Base-by-base conservation (phyloP, 371 early-diverging fungal species). In the Mucor racemosus region DNA sequence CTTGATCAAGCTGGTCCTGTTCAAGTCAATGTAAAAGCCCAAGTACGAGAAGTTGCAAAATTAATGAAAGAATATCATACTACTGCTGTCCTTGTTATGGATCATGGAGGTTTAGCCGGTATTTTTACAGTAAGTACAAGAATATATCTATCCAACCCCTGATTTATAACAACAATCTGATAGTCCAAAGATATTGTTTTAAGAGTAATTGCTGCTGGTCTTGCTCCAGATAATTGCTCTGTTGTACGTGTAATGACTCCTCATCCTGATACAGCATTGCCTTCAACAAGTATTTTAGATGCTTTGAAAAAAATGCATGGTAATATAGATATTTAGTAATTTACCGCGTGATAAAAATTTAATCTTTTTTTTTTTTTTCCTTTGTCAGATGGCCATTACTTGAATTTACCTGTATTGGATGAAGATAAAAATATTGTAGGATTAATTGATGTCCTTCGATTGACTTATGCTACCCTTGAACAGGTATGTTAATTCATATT, bases 181-280 rank as follows among this genome's bases (percentile, higher is more conserved):
- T 56, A 75, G 77, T 94, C 76, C 40, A 87, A 88, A 75, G 99
- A 99, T 79, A 91, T 99, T 66, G 98, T 97, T 33, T 84, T 97
- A 61, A 89, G 98, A 64, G 98, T 98, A 31, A 90, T 99, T 75
- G 97, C 98, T 33, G 96, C 96, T 56, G 94, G 94, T 7, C 77
- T 97, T 41, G 93, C 94, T 73, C 97, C 98, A 54, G 85, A 85
- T 64, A 94, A 84, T 26, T 97, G 97, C 71, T 91, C 93, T 40
- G 97, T 97, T 50, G 92, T 96, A 36, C 91, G 97, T 66, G 97
- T 97, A n/a, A 97, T 98, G 98, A 99, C 99, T 0, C 98, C 98
- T 60, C 96, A 98, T 66, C 99, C 99, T 8, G 98, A 99, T 80
- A 93, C 94, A n/a, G 95, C 96, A 1, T 71, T 85, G 44, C 85